Conservation (phyloP, 2,329 filamentous ascomycete species). For the Penicillium hordei region DNA sequence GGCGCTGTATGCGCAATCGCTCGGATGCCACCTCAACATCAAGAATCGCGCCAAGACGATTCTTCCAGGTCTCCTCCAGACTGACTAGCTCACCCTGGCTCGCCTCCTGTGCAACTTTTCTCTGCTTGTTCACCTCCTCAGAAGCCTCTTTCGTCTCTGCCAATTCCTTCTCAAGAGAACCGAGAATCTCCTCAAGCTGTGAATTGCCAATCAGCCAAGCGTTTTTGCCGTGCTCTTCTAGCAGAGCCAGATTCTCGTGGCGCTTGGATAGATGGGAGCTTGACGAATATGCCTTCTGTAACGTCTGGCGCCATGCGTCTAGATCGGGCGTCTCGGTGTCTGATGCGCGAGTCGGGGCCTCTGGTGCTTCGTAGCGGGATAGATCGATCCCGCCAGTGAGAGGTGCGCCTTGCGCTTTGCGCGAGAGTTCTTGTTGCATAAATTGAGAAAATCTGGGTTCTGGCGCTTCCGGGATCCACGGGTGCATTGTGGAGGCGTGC, state of each 20-base stretch:
- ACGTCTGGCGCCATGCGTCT: slow-evolving; percentile 51
- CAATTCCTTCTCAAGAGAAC: slow-evolving; percentile 71
- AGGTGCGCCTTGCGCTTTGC: slow-evolving; percentile 62
- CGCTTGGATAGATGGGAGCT: slow-evolving; percentile 59
- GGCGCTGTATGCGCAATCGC: slow-evolving; percentile 64
- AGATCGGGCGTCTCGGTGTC: slow-evolving; percentile 34
- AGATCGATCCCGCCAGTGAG: slow-evolving; percentile 68
- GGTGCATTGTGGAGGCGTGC: slow-evolving; percentile 54
- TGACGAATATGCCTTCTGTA: slow-evolving; percentile 58
- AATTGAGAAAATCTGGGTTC: slow-evolving; percentile 62
- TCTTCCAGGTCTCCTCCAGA: slow-evolving; percentile 76
- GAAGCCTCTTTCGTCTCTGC: slow-evolving; percentile 65
- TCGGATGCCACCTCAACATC: slow-evolving; percentile 87
- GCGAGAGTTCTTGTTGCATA: slow-evolving; percentile 67
- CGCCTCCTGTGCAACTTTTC: slow-evolving; percentile 69
- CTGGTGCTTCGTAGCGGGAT: slow-evolving; percentile 77
- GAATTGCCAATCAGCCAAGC: slow-evolving; percentile 87
- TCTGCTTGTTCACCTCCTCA: slow-evolving; percentile 69
- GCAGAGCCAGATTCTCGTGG: slow-evolving; percentile 65
- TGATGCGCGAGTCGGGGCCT: slow-evolving; percentile 52
- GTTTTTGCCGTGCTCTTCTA: slow-evolving; percentile 81
- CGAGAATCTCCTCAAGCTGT: slow-evolving; percentile 71
- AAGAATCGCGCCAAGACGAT: slow-evolving; percentile 73
- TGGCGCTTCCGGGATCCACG: slow-evolving; percentile 56
- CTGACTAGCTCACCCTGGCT: slow-evolving; percentile 70